A percentile compares a stretch with the other conserved stretches of the same genome.
Evolutionary conservation across 2,329 filamentous ascomycete genomes (phyloP).

Genomic region (Xylogone sp.): DNA sequence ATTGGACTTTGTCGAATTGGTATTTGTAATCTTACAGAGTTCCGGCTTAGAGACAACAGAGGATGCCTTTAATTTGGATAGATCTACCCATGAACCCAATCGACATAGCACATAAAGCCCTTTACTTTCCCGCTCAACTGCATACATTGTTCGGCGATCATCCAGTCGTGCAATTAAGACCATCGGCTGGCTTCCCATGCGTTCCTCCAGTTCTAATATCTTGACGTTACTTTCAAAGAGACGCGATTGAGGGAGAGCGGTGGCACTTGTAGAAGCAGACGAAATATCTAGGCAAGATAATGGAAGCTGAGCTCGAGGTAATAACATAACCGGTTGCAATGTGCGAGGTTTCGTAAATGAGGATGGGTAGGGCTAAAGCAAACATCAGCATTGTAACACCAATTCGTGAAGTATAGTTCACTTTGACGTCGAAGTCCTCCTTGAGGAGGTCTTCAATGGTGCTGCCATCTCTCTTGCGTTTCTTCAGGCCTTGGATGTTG

Average conservation of each 20-base stretch:
- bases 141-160: constrained; percentile 50
- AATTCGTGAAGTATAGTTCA: constrained; percentile 11
- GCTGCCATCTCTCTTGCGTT: constrained; percentile 29
- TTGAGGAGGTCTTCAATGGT: constrained; percentile 27
- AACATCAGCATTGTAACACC: constrained; percentile 11
- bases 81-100: constrained; percentile 62
- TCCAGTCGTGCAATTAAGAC: constrained; percentile 61
- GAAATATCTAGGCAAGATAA: constrained; percentile 59
- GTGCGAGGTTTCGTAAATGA: constrained; percentile 49
- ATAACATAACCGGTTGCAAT: constrained; percentile 57
- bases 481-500: constrained; percentile 16
- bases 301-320: constrained; percentile 56
- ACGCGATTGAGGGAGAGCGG: constrained; percentile 48
- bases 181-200: constrained; percentile 49
- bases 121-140: constrained; percentile 60
- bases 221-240: constrained; percentile 60
- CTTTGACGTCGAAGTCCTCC: constrained; percentile 30
- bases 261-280: constrained; percentile 43
- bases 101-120: constrained; percentile 66
- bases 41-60: constrained; percentile 44
- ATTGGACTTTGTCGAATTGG: background rate
- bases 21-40: constrained; percentile 23
- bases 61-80: constrained; percentile 46
- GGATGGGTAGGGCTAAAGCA: constrained; percentile 49
- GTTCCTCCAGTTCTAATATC: constrained; percentile 59